These are phyloP conservation scores for Graphiopsis chlorocephala DNA, from an alignment of 2,329 filamentous ascomycete species.

Conservation along the genomic window DNA sequence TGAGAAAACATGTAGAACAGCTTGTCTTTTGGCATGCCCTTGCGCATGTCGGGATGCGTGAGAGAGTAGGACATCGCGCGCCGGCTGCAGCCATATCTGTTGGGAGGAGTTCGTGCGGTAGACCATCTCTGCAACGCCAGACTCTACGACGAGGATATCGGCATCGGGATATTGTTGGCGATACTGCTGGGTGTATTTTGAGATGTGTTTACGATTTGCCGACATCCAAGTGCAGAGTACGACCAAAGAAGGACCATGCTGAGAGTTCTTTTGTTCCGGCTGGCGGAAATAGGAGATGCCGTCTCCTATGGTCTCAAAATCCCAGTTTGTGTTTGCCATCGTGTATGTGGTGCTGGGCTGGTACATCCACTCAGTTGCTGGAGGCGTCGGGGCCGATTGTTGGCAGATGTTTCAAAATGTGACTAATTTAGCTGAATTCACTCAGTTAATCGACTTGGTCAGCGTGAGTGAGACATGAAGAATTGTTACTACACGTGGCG, in stretches of 20 bases:
- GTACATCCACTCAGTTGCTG: neutral
- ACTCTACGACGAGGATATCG: constrained; percentile 31
- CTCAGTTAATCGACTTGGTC: neutral
- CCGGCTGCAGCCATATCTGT: constrained; percentile 18
- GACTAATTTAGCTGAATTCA: neutral
- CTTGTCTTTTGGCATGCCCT: neutral
- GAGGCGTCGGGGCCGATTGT: too few species aligned
- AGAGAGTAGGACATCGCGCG: constrained; percentile 21
- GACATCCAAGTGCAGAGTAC: constrained; percentile 37
- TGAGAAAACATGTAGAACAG: constrained; percentile 35
- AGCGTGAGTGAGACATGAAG: neutral
- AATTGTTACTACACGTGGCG: neutral
- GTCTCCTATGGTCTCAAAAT: neutral
- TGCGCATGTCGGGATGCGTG: neutral
- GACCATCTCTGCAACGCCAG: constrained; percentile 24
- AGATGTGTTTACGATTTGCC: constrained; percentile 31
- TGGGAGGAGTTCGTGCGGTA: constrained; percentile 15
- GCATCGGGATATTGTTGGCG: constrained; percentile 26
- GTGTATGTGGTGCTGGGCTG: neutral
- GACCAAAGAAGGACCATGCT: constrained; percentile 30
- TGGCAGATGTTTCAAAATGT: neutral
- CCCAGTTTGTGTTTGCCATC: neutral
- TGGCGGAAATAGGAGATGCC: neutral
- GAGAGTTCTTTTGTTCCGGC: neutral
- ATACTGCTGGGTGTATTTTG: constrained; percentile 34